Percentiles rank a stretch among this genome's conserved stretches.
phyloP scores from a whole-genome alignment of 345 rosid genomes.

The Lenwebbia sp. region DNA sequence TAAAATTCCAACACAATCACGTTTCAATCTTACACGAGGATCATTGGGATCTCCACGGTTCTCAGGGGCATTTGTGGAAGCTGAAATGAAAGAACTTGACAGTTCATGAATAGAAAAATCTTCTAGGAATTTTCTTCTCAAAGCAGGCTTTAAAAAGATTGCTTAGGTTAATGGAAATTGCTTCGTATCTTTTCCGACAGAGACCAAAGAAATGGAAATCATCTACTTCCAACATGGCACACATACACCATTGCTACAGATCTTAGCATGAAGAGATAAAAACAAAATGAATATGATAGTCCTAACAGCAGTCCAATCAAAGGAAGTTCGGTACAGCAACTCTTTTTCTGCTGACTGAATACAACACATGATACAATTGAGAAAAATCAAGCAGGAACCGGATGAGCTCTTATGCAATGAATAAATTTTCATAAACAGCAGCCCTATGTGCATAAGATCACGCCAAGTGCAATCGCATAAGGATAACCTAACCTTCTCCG shows the following conservation, averaged over 20 bases:
- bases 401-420: neutral
- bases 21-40: constrained; percentile 65
- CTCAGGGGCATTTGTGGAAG: constrained; percentile 16
- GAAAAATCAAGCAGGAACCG: neutral
- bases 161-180: neutral
- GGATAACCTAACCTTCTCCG: neutral
- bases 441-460: neutral
- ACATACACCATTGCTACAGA: neutral
- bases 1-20: constrained; percentile 88
- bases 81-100: constrained; percentile 8
- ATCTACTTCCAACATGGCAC: neutral
- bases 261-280: neutral
- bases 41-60: constrained; percentile 71
- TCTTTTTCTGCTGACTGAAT: neutral
- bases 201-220: neutral
- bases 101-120: neutral
- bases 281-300: neutral
- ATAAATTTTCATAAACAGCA: neutral
- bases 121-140: neutral
- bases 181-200: neutral
- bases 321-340: neutral
- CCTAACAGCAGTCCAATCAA: neutral
- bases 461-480: neutral
- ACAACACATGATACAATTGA: neutral
- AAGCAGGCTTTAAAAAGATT: neutral